Evolutionary conservation across 1,139 yeast species (phyloP).

Genomic region (Scheffersomyces illinoinensis): DNA sequence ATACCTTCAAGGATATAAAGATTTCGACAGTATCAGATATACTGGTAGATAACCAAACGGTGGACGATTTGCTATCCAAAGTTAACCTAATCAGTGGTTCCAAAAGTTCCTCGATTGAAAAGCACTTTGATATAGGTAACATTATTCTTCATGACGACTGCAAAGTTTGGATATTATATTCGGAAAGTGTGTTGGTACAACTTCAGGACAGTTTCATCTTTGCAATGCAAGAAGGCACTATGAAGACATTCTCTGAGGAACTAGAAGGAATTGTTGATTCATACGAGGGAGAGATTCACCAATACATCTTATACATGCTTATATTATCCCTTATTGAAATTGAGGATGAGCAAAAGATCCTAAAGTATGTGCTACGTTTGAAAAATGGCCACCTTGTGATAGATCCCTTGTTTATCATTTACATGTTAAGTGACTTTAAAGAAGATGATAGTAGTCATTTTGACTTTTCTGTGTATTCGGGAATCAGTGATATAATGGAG

Average conservation of each 20-base stretch:
- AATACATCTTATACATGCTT: constrained; percentile 11
- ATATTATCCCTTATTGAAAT: constrained; percentile 8
- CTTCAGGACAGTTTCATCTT: constrained; percentile 5
- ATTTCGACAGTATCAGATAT: constrained; percentile 5
- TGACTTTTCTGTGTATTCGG: constrained; percentile 1
- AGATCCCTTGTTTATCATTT: constrained; percentile 16
- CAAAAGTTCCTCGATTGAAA: not conserved
- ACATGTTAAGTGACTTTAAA: constrained; percentile 7
- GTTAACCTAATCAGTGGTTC: constrained; percentile 1
- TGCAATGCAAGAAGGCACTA: not conserved
- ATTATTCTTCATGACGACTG: constrained; percentile 11
- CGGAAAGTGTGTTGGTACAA: constrained; percentile 8
- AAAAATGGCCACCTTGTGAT: constrained; percentile 13
- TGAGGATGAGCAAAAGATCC: constrained; percentile 7
- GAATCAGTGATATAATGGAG: constrained; percentile 5
- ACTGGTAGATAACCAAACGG: constrained; percentile 4
- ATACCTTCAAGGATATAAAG: not conserved
- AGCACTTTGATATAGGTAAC: constrained; percentile 5
- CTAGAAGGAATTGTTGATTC: constrained; percentile 9
- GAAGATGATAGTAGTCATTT: constrained; percentile 1
- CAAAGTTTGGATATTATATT: constrained; percentile 16
- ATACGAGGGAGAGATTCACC: constrained; percentile 9
- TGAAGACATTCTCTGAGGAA: constrained; percentile 1
- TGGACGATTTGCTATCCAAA: constrained; percentile 6
- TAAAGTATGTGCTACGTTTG: constrained; percentile 11